These are phyloP conservation scores for Phytophthora litchii DNA, from an alignment of 352 stramenopile species.

Conservation along the genomic window DNA sequence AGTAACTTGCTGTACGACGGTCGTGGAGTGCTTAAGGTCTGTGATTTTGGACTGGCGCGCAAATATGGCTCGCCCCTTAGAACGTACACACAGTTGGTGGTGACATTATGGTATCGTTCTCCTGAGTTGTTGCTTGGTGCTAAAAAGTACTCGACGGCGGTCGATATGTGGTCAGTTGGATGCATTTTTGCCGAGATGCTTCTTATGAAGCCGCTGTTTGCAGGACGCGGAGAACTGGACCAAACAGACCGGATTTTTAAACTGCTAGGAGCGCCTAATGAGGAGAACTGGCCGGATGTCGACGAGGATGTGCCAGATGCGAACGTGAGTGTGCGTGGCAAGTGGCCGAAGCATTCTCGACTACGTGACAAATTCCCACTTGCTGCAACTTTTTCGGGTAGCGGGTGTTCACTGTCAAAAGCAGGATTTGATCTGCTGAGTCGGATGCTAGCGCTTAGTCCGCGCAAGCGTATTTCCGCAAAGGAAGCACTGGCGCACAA, in stretches of 20 bases:
- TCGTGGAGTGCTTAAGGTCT: constrained; percentile 76
- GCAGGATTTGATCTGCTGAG: constrained; percentile 76
- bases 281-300: constrained; percentile 90
- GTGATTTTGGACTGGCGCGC: constrained; percentile 86
- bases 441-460: constrained; percentile 71
- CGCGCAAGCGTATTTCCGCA: constrained; percentile 76
- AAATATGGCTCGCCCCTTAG: constrained; percentile 83
- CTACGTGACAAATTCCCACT: constrained; percentile 84
- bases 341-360: constrained; percentile 72
- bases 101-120: constrained; percentile 96
- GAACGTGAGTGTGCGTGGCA: constrained; percentile 49
- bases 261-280: constrained; percentile 90
- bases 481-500: constrained; percentile 80
- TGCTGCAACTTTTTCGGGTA: constrained; percentile 56
- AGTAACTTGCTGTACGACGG: constrained; percentile 96
- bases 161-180: constrained; percentile 97
- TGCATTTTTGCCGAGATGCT: constrained; percentile 98
- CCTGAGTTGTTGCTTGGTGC: constrained; percentile 94
- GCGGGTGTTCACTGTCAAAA: constrained; percentile 68
- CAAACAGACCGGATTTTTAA: constrained; percentile 98
- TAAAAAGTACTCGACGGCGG: constrained; percentile 91
- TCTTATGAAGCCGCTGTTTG: constrained; percentile 92
- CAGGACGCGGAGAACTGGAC: constrained; percentile 94
- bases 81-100: constrained; percentile 91
- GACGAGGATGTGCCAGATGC: constrained; percentile 66